A percentile compares a stretch with the other conserved stretches of the same genome.
Evolutionary conservation across 2,329 filamentous ascomycete species (phyloP).

Genomic region (Lizonia empirigonia): DNA sequence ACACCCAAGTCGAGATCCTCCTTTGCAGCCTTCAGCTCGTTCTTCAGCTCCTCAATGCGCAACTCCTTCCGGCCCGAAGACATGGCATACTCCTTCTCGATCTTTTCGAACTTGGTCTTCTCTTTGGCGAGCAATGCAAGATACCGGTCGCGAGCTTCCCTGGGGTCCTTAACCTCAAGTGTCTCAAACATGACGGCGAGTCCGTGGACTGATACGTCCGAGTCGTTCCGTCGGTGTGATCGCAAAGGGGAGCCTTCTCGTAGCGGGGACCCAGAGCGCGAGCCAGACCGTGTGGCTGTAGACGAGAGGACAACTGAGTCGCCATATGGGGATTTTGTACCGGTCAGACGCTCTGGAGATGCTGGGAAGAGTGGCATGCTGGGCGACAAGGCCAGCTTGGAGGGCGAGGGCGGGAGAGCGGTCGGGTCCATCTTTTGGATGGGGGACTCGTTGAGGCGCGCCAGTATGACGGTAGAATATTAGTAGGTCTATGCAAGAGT

Average conservation of each 20-base stretch:
- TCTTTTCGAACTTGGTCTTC: conserved; percentile 44
- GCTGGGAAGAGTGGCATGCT: conserved; percentile 64
- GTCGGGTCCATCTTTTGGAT: conserved; percentile 36
- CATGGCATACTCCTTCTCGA: conserved; percentile 71
- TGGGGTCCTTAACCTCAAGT: conserved; percentile 60
- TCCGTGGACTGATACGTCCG: conserved; percentile 48
- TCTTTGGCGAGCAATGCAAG: conserved; percentile 53
- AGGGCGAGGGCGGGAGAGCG: conserved; percentile 47
- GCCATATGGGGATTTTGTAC: conserved; percentile 43
- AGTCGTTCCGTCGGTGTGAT: conserved; percentile 45
- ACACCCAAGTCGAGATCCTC: conserved; percentile 32
- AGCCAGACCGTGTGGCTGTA: conserved; percentile 8
- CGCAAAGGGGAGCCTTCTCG: conserved; percentile 48
- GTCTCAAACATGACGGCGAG: conserved; percentile 74
- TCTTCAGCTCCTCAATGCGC: conserved; percentile 41
- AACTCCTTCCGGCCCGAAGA: conserved; percentile 46
- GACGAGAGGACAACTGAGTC: conserved; percentile 37
- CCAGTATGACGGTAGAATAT: conserved; percentile 42
- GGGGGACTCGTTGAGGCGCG: conserved; percentile 46
- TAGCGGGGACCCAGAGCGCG: conserved; percentile 35
- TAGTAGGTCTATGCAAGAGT: conserved; percentile 1
- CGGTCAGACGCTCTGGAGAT: conserved; percentile 69
- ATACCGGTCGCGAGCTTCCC: conserved; percentile 52
- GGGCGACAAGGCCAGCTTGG: conserved; percentile 61
- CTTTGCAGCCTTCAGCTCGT: conserved; percentile 29